Base-by-base conservation (phyloP, 208 protist genomes). In the Acanthamoeba royreba region DNA sequence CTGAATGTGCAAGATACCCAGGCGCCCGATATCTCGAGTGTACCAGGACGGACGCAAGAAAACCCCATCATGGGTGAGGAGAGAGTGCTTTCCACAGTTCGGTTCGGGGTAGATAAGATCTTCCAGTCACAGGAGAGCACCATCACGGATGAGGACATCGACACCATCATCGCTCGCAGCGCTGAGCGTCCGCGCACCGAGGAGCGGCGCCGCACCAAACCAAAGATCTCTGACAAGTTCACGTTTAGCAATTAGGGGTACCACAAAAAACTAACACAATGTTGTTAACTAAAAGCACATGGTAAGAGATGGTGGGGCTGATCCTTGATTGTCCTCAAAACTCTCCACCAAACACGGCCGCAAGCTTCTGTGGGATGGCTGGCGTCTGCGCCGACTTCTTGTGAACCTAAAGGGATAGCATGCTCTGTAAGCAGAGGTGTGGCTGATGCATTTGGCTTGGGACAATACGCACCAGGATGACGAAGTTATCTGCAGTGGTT, bases 71-170 rank as follows among this genome's bases (percentile, higher is more conserved):
- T 98, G 8, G 97, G 96, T 35, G 98, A 98, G 72, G 98, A 99
- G 47, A 99, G 99, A 94, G 87, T 99, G 61, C 96, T 99, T 22
- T 97, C 97, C 74, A 99, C 99, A 98, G 99, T 99, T 77, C 98
- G 97, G 28, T 99, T 99, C 95, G 99, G 99, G 87, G 99, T 99
- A 2, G 98, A 99, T 94, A 97, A 99, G 91, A 98, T 99, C 49
- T 99, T 99, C 95, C 98, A 98, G 74, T 87, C 86, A 13, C 88
- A 92, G 13, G 83, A 77, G 1, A 83, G 43, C 15, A 97, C 93
- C 7, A 94, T 99, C 49, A 99, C 97, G 0, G 99, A 99, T 94
- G 98, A 99, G n/a, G 99, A 99, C 93, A 99, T 99, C 95, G 99
- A 99, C 94, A 94, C 93, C 17, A 98, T 99, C 46, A 97, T 99